These are phyloP conservation scores for Leccinum ochraceum DNA, from an alignment of 768 basidiomycete genomes.

Conservation along the genomic window DNA sequence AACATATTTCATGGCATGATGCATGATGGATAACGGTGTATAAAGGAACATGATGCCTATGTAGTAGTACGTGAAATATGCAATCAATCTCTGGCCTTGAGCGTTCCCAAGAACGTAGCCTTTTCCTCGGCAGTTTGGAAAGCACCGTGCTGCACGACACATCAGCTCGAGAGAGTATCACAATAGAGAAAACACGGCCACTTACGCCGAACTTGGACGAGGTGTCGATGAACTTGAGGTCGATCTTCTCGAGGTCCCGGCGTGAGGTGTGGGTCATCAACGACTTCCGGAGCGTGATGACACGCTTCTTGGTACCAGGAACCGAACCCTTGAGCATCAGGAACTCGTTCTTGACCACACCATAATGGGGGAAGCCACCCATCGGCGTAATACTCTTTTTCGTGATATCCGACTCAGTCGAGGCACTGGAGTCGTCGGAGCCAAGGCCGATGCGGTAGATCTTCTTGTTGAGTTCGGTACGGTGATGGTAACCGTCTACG, in stretches of 20 bases:
- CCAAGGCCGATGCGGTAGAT: slow-evolving; percentile 92
- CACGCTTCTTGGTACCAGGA: slow-evolving; percentile 97
- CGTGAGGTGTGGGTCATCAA: slow-evolving; percentile 96
- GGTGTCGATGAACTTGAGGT: slow-evolving; percentile 98
- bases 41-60: slow-evolving; percentile 38
- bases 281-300: slow-evolving; percentile 95
- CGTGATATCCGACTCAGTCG: slow-evolving; percentile 93
- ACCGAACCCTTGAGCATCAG: slow-evolving; percentile 95
- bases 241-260: slow-evolving; percentile 95
- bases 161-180: slow-evolving; percentile 1
- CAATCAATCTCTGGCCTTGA: slow-evolving; percentile 77
- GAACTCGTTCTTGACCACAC: slow-evolving; percentile 98
- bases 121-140: slow-evolving; percentile 99
- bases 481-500: slow-evolving; percentile 93
- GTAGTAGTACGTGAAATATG: slow-evolving; percentile 40
- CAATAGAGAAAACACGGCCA: slow-evolving; percentile 14
- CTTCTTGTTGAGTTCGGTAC: slow-evolving; percentile 98
- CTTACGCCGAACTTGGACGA: slow-evolving; percentile 95
- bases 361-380: slow-evolving; percentile 99
- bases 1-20: slow-evolving; percentile 40
- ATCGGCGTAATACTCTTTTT: slow-evolving; percentile 93
- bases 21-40: slow-evolving; percentile 31
- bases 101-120: slow-evolving; percentile 88
- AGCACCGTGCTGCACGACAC: slow-evolving; percentile 70
- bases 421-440: slow-evolving; percentile 76